Base-by-base conservation (phyloP, 78 protist species). In the Pigoraptor vietnamica region DNA sequence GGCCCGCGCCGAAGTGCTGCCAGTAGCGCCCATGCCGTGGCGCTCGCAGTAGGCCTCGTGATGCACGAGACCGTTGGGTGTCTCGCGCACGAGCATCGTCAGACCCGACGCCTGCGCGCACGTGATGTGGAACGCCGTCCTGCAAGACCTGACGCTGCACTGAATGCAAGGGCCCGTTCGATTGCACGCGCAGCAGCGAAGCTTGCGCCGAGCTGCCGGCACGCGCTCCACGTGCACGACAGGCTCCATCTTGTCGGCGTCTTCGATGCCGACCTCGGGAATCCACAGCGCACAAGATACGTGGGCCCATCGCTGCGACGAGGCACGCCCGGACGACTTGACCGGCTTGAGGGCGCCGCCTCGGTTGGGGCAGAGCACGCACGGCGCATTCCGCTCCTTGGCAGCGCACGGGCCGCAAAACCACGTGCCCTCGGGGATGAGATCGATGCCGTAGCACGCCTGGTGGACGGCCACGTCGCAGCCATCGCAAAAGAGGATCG, bases 311-410 rank as follows among this genome's bases (percentile, higher is more conserved):
- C n/a, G 23, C 84, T 2, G 23, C 34, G 10, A 25, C 32, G 23
- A 2, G 84, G 35, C 32, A 19, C 1, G 1, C 14, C 14, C 14
- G 84, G 34, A 25, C 14, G 56, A 0, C 40, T 29, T 48, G 33
- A 82, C 79, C 10, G 67, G 94, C 55, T 92, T 92, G 40, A 89
- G 2, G 35, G 94, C 91, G n/a, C 94, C 94, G 6, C 48, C 81
- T 1, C 23, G 2, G 48, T 37, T 25, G 0, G 94, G 94, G 91
- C 94, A 92, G 35, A 67, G 34, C 2, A 87, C 39, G 48, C 93
- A 91, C 67, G 1, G 19, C 55, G 48, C 38, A 2, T 23, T 0
- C 6, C 2, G 0, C 33, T 23, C 38, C 23, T 0, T 24, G 0
- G 10, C 14, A 19, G 89, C 82, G 89, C 94, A 92, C 29, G 33